phyloP scores from a whole-genome alignment of 495 filamentous ascomycete species.

The Copromyces sp. region DNA sequence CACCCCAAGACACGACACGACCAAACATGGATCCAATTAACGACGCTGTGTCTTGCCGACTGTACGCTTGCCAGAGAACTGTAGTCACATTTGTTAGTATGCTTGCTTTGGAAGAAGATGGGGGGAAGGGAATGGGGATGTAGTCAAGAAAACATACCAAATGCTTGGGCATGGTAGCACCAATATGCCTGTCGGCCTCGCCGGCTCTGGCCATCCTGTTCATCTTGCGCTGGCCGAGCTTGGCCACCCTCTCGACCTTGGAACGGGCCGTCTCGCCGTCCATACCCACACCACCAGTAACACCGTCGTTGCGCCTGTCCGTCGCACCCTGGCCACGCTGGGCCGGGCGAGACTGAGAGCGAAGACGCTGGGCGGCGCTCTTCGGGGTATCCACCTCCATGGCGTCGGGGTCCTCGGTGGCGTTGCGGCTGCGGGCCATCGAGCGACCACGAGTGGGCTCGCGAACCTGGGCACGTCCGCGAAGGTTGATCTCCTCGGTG shows the following conservation, averaged over 20 bases:
- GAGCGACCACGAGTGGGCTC: slow-evolving; percentile 51
- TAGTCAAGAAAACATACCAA: slow-evolving; percentile 50
- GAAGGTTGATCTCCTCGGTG: slow-evolving; percentile 56
- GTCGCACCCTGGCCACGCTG: slow-evolving; percentile 58
- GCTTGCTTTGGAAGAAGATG: background rate
- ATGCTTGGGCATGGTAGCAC: slow-evolving; percentile 75
- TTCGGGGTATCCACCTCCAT: slow-evolving; percentile 74
- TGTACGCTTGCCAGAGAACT: slow-evolving; percentile 49
- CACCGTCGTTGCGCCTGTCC: slow-evolving; percentile 78
- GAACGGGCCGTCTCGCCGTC: slow-evolving; percentile 40
- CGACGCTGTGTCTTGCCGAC: slow-evolving; percentile 46
- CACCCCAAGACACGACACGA: background rate
- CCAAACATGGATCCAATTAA: slow-evolving; percentile 8
- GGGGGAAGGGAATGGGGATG: background rate
- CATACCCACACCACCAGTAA: slow-evolving; percentile 30
- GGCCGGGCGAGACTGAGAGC: slow-evolving; percentile 61
- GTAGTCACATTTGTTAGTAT: slow-evolving; percentile 22
- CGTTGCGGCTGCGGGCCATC: slow-evolving; percentile 34
- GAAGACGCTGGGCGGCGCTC: slow-evolving; percentile 49
- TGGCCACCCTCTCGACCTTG: slow-evolving; percentile 75
- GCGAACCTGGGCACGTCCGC: slow-evolving; percentile 55
- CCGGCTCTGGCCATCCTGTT: slow-evolving; percentile 93
- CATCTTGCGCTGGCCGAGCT: slow-evolving; percentile 94
- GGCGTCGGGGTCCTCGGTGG: slow-evolving; percentile 49
- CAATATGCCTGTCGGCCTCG: slow-evolving; percentile 89